phyloP scores from a whole-genome alignment of 768 basidiomycete genomes.

The Tricholoma saponaceum region DNA sequence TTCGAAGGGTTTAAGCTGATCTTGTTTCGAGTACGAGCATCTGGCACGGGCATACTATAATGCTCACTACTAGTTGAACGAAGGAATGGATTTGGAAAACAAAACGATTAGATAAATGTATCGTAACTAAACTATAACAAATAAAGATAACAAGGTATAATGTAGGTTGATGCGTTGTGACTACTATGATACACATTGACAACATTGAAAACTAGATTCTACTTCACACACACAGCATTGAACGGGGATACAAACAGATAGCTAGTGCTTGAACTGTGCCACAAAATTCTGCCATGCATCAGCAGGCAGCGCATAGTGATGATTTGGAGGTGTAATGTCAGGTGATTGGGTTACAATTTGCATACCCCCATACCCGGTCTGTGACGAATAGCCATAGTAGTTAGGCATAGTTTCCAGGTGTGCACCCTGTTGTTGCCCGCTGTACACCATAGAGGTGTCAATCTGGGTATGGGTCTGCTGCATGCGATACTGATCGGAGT shows the following conservation, averaged over 20 bases:
- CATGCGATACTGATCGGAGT: slow-evolving; percentile 20
- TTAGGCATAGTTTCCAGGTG: slow-evolving; percentile 26
- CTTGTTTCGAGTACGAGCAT: slow-evolving; percentile 64
- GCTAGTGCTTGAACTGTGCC: slow-evolving; percentile 36
- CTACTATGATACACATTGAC: slow-evolving; percentile 11
- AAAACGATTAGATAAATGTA: not conserved
- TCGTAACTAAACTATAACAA: slow-evolving; percentile 23
- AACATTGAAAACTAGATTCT: slow-evolving; percentile 5
- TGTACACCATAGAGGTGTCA: slow-evolving; percentile 15
- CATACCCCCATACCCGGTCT: slow-evolving; percentile 16
- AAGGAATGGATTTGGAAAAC: not conserved
- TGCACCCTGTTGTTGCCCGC: slow-evolving; percentile 19
- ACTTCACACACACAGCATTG: not conserved
- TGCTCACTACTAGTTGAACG: not conserved
- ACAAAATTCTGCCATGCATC: slow-evolving; percentile 48
- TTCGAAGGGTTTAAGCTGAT: slow-evolving; percentile 56
- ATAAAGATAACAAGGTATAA: slow-evolving; percentile 21
- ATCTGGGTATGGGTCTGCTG: slow-evolving; percentile 12
- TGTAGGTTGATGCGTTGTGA: not conserved
- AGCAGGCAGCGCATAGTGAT: slow-evolving; percentile 30
- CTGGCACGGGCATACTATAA: slow-evolving; percentile 54
- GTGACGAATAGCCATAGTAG: slow-evolving; percentile 27
- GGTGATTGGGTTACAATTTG: slow-evolving; percentile 20
- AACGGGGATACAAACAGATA: not conserved
- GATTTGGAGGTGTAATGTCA: slow-evolving; percentile 28